These are phyloP conservation scores for Cylindrodendrum hubeiense DNA, from an alignment of 2,329 filamentous ascomycete genomes.

Conservation along the genomic window DNA sequence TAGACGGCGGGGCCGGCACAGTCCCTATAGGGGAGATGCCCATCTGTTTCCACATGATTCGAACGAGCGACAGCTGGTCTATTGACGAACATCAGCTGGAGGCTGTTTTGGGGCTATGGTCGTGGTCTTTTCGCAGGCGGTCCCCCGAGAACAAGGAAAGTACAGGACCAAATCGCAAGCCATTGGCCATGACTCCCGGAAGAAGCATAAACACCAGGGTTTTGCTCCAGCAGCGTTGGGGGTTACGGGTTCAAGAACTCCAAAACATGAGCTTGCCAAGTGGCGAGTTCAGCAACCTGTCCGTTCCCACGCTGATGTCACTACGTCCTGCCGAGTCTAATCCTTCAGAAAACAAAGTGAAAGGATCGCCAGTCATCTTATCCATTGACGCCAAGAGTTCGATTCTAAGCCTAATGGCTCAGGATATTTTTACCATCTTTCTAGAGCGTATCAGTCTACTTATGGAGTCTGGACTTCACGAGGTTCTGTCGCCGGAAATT, in stretches of 20 bases:
- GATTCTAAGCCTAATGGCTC: neutral
- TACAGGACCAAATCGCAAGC: neutral
- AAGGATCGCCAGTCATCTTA: neutral
- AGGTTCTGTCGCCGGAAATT: neutral
- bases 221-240: neutral
- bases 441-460: neutral
- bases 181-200: neutral
- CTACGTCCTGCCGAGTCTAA: neutral
- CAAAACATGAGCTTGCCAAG: neutral
- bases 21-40: neutral
- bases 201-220: neutral
- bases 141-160: neutral
- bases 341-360: neutral
- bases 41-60: neutral
- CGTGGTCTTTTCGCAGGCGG: neutral
- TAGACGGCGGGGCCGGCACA: neutral
- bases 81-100: slow-evolving; percentile 1
- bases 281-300: neutral
- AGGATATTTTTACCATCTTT: neutral
- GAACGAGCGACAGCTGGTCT: neutral
- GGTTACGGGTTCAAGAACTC: neutral
- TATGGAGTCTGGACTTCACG: neutral
- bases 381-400: neutral
- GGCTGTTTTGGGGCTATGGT: neutral
- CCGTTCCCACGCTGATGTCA: neutral